Evolutionary conservation across 2,329 filamentous ascomycete genomes (phyloP), one percentile per base, ranked within the genome.

Genomic region (Fusarium setosum): DNA sequence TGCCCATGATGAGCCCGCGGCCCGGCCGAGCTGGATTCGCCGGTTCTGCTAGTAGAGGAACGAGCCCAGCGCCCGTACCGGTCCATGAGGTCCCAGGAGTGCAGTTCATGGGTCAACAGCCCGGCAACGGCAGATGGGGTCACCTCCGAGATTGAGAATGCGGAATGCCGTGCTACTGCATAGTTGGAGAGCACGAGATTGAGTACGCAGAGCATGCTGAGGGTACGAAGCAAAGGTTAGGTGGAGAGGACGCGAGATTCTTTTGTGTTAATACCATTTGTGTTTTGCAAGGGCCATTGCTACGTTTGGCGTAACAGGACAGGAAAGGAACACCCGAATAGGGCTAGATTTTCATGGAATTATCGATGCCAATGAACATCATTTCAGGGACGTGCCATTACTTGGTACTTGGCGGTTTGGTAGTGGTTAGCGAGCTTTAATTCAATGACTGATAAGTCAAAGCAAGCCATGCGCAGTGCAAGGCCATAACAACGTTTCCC

Each of bases 1-100:
- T 83, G 64, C 79, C 81, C 29, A 76, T 86, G 51, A 83, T 86
- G 77, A 87, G 85, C 61, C 86, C 86, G 3, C 77, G 76, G n/a
- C 53, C 72, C 6, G 72, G 68, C 11, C 73, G 74, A 38, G 48
- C 47, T 29, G 69, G 58, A n/a, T 74, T 75, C 23, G 74, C 76
- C 13, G 78, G 81, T 50, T 75, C 78, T 42, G 73, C 74, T 42
- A 86, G 84, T 59, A 79, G 84, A 24, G 84, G 82, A 17, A 84
- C 82, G 32, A 87, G 84, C 67, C 84, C 84, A 17, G 79, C 80
- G 26, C 71, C 80, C 18, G 71, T 74, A 3, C 75, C 75, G 24
- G 74, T 71, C 10, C 71, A 72, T 32, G 78, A 77, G 24, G 68
- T 60, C 24, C 68, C 76, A 1, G 80, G 80, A 11, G 74, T 78